A percentile compares a stretch with the other conserved stretches of the same genome.
Conservation (phyloP, 805 yeast genomes). For the Saccharomycopsis capsularis region DNA sequence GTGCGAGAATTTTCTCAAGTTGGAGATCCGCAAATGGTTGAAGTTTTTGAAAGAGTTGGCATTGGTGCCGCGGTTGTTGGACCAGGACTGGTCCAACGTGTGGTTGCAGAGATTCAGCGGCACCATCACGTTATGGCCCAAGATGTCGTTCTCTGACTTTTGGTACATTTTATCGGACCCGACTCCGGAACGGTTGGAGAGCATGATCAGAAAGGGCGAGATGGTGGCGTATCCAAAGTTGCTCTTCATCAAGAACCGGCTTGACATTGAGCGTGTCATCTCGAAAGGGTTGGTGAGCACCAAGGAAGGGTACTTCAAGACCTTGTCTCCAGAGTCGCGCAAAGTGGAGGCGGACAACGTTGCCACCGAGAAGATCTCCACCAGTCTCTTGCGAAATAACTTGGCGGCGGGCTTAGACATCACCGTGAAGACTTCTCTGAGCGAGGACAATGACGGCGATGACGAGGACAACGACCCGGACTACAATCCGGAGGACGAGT, state of each 20-base stretch:
- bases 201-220: conserved; percentile 57
- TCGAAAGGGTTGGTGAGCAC: conserved; percentile 39
- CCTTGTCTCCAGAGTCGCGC: background rate
- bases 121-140: conserved; percentile 71
- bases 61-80: conserved; percentile 57
- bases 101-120: conserved; percentile 73
- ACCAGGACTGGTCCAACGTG: conserved; percentile 75
- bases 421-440: background rate
- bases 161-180: conserved; percentile 65
- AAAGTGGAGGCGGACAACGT: conserved; percentile 1
- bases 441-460: background rate
- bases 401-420: background rate
- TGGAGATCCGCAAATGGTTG: conserved; percentile 74
- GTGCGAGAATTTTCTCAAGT: conserved; percentile 57
- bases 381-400: background rate
- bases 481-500: conserved; percentile 1
- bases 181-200: conserved; percentile 45
- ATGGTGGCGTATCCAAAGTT: conserved; percentile 59
- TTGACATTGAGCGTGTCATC: conserved; percentile 58
- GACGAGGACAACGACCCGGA: conserved; percentile 3
- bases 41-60: conserved; percentile 59
- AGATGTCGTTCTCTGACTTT: conserved; percentile 51
- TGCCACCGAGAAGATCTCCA: background rate
- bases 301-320: conserved; percentile 18
- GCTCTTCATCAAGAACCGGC: conserved; percentile 55